Percentiles rank a stretch among this genome's conserved stretches.
Conservation (phyloP, 345 rosid species). For the Lepidium sativum region DNA sequence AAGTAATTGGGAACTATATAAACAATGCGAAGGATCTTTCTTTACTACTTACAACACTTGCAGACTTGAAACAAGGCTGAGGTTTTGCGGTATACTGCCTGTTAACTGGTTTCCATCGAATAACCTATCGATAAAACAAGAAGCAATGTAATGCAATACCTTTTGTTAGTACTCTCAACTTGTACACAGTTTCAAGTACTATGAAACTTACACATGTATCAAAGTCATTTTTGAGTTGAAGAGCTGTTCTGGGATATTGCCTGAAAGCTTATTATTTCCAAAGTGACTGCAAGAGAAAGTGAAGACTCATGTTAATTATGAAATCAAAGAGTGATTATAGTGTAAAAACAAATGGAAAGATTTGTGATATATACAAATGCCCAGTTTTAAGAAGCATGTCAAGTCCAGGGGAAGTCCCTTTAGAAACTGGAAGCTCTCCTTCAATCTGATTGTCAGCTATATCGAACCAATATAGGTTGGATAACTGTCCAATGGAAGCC, state of each 20-base stretch:
- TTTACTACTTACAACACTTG: slow-evolving; percentile 61
- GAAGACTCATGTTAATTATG: background rate
- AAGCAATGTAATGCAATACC: background rate
- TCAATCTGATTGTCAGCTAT: slow-evolving; percentile 66
- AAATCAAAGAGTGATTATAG: background rate
- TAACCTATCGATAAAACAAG: slow-evolving; percentile 37
- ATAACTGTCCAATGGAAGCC: slow-evolving; percentile 54
- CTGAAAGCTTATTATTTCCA: slow-evolving; percentile 64
- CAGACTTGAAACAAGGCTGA: slow-evolving; percentile 50
- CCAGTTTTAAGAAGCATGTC: slow-evolving; percentile 53
- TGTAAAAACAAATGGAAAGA: background rate
- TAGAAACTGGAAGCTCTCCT: slow-evolving; percentile 72
- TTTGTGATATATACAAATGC: slow-evolving; percentile 60
- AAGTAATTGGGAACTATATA: background rate
- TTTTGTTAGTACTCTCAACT: background rate
- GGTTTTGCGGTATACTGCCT: slow-evolving; percentile 51
- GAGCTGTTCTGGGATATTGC: slow-evolving; percentile 49
- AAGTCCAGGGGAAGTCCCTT: slow-evolving; percentile 64
- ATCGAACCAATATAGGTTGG: slow-evolving; percentile 72
- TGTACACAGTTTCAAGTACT: background rate
- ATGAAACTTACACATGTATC: slow-evolving; percentile 64
- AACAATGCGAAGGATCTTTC: background rate
- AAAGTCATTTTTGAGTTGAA: slow-evolving; percentile 61
- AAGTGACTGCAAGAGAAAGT: slow-evolving; percentile 44
- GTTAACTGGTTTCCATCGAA: slow-evolving; percentile 59